Evolutionary conservation across 768 basidiomycete genomes (phyloP).

Genomic region (Macrolepiota dolichaula): DNA sequence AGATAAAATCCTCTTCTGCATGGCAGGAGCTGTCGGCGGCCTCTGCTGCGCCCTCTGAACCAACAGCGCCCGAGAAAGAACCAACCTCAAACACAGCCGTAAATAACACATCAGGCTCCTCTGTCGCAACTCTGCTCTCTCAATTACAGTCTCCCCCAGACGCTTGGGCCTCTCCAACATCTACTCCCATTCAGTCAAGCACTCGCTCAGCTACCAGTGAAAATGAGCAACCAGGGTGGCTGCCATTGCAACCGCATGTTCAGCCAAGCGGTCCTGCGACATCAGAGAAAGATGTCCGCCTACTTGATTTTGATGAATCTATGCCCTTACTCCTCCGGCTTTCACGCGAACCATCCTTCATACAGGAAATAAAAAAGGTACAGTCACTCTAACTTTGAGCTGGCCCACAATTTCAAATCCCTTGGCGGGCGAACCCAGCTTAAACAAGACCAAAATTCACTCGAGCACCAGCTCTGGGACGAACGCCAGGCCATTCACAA

Average conservation of each 20-base stretch:
- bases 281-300: background rate
- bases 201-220: background rate
- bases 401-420: background rate
- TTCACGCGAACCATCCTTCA: slow-evolving; percentile 56
- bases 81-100: slow-evolving; percentile 11
- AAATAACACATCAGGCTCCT: slow-evolving; percentile 14
- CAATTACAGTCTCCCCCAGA: slow-evolving; percentile 44
- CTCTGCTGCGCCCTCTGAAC: slow-evolving; percentile 8
- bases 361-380: slow-evolving; percentile 52
- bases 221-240: background rate
- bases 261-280: background rate
- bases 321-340: slow-evolving; percentile 43
- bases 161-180: background rate
- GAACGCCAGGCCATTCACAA: slow-evolving; percentile 59
- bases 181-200: background rate
- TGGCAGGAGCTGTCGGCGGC: slow-evolving; percentile 49
- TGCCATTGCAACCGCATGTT: background rate
- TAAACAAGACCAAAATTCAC: slow-evolving; percentile 63
- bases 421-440: slow-evolving; percentile 44
- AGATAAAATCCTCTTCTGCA: slow-evolving; percentile 61
- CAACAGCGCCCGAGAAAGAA: background rate
- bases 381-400: background rate
- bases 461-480: slow-evolving; percentile 68
- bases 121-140: slow-evolving; percentile 63
- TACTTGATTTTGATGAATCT: slow-evolving; percentile 26